Base-by-base conservation (phyloP, 2,329 filamentous ascomycete species). In the Nemania abortiva region DNA sequence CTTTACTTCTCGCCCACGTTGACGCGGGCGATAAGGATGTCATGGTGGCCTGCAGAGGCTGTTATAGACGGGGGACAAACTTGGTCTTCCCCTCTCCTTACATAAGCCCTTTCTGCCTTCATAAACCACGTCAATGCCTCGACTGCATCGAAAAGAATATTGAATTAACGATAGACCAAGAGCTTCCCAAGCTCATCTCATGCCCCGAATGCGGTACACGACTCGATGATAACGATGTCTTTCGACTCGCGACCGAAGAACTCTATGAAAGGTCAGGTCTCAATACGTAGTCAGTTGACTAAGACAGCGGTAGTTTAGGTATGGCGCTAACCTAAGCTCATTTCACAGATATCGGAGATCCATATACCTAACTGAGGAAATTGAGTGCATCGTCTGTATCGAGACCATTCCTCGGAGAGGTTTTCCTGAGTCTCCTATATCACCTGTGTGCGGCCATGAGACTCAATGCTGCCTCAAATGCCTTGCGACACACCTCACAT, bases 41-140 rank as follows among this genome's bases (percentile, higher is more conserved):
- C 24, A 27, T 27, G 24, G 24, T 63, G 52, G 37, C 27, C 50
- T 63, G 61, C 52, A 54, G 20, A 34, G 61, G 39, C 29, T 63
- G 61, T 49, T 2, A 49, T 37, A 63, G 61, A 55, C 52, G 39
- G 50, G 53, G 42, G 18, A 20, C 50, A 37, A 24, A 56, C 18
- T 56, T 55, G 52, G 53, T 47, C 52, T 55, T 63, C 58, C 58
- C 58, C 52, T 13, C 15, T 52, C 53, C 62, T 65, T 57, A 57
- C 54, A 52, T 65, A 58, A 65, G 39, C 29, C 62, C 53, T 58
- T 65, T 65, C 31, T 65, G 62, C 54, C 53, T 57, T 27, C 62
- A 65, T 58, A 18, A 39, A 39, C 62, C 62, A 39, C 62, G 45
- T 27, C 29, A 50, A 57, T 65, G 62, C 39, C 53, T 57, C n/a